These are phyloP conservation scores for Penicillium oxalicum DNA, from an alignment of 2,329 filamentous ascomycete species.

Conservation along the genomic window DNA sequence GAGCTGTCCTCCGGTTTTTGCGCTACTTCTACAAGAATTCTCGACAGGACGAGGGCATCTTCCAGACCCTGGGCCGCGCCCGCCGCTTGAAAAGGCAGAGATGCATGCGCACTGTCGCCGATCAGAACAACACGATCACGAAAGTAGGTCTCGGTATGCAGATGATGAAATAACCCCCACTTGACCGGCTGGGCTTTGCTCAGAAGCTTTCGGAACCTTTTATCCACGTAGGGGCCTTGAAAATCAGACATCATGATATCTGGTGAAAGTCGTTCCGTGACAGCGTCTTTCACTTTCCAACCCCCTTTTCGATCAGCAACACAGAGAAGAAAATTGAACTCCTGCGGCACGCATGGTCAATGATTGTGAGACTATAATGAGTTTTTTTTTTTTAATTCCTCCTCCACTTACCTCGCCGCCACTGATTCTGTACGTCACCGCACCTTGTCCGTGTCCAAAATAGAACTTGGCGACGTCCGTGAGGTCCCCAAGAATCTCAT, in stretches of 20 bases:
- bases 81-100: constrained; percentile 30
- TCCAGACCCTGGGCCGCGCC: constrained; percentile 36
- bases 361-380: too few relatives aligned
- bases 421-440: constrained; percentile 11
- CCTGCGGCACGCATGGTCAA: background rate
- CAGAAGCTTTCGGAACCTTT: constrained; percentile 8
- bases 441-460: constrained; percentile 7
- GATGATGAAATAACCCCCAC: constrained; percentile 23
- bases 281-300: constrained; percentile 7
- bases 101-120: constrained; percentile 35
- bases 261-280: constrained; percentile 6
- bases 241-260: constrained; percentile 12
- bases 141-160: constrained; percentile 28
- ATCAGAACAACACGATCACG: constrained; percentile 26
- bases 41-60: constrained; percentile 30
- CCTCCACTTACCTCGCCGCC: constrained; percentile 7
- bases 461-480: constrained; percentile 15
- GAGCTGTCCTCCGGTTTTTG: background rate
- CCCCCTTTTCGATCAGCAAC: constrained; percentile 1
- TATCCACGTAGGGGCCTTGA: constrained; percentile 4
- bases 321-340: background rate
- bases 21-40: constrained; percentile 19
- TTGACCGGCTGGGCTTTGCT: constrained; percentile 4
- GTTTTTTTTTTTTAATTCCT: too few relatives aligned
- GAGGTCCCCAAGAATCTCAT: constrained; percentile 12